Evolutionary conservation across 441 rosid genomes (phyloP).

Genomic region (Viola pubescens): DNA sequence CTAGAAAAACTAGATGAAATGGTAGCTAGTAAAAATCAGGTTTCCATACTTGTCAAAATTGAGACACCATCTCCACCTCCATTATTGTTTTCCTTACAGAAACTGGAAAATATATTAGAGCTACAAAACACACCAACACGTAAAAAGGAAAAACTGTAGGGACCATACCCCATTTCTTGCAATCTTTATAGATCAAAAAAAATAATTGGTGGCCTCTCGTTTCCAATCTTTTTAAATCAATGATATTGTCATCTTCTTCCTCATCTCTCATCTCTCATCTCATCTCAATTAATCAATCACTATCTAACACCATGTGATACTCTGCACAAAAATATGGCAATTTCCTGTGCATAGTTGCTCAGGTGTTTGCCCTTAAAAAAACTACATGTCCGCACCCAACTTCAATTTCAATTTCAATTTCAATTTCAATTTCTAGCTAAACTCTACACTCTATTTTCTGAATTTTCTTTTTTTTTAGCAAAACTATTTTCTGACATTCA

Average conservation of each 20-base stretch:
- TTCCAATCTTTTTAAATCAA: too few relatives aligned
- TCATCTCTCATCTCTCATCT: background rate
- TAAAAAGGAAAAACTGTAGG: slow-evolving; percentile 2
- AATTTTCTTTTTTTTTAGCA: too few relatives aligned
- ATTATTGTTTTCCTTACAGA: slow-evolving; percentile 12
- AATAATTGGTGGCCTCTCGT: background rate
- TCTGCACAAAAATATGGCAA: background rate
- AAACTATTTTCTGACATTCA: too few relatives aligned
- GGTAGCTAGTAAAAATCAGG: too few relatives aligned
- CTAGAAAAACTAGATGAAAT: too few relatives aligned
- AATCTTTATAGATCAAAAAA: background rate
- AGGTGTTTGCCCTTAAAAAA: background rate
- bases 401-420: slow-evolving; percentile 11
- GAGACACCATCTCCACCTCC: background rate
- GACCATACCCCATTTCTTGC: slow-evolving; percentile 20
- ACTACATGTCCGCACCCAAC: background rate
- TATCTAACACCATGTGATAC: background rate
- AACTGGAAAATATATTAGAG: background rate
- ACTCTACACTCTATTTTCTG: background rate
- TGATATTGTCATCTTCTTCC: background rate
- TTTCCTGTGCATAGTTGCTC: background rate
- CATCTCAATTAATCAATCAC: background rate
- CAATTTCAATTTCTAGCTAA: background rate
- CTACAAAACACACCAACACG: too few relatives aligned
- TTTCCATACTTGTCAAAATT: slow-evolving; percentile 14